Evolutionary conservation across 345 rosid species (phyloP), one percentile per base, ranked within the genome.

Genomic region (Eucalyptus curtisii): DNA sequence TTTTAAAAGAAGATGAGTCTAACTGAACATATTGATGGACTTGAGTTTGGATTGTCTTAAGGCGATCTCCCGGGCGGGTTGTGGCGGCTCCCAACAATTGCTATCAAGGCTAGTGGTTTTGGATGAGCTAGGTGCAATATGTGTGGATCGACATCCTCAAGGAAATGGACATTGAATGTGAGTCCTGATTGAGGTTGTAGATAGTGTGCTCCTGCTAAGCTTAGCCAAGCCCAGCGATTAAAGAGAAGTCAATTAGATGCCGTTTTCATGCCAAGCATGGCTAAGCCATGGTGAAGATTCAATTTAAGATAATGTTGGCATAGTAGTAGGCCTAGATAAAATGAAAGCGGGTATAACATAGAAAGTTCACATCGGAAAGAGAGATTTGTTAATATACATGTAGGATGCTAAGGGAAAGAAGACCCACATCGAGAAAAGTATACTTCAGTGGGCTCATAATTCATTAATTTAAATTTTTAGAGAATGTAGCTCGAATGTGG

Each of bases 31-130:
- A 14, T 66, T 3, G 11, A 33, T 33, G 4, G 4, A 0, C 10
- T 33, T 33, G 13, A 19, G 40, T 68, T 68, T 68, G 13, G 7
- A 17, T 19, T 33, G 2, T 68, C 7, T 33, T 11, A 31, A 31
- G 12, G 12, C 5, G 25, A 68, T 33, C 44, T 68, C 42, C 42
- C 0, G 16, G 0, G 24, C 0, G 2, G 7, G 4, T 10, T 10
- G 6, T 1, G 10, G 13, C 1, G 4, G 1, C 13, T 31, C 44
- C 13, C 24, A 8, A 31, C 42, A 68, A 15, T 0, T 33, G 6
- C 40, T 64, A 64, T 64, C 40, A n/a, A 4, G 9, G 11, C 19
- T 4, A 16, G 19, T 66, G 40, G 42, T 2, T 31, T 16, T 31
- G 80, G 44, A 64, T 66, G 79, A 33, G 79, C 20, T 4, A 31